Conservation (phyloP, 2,329 filamentous ascomycete species). For the Diaporthe velutina region DNA sequence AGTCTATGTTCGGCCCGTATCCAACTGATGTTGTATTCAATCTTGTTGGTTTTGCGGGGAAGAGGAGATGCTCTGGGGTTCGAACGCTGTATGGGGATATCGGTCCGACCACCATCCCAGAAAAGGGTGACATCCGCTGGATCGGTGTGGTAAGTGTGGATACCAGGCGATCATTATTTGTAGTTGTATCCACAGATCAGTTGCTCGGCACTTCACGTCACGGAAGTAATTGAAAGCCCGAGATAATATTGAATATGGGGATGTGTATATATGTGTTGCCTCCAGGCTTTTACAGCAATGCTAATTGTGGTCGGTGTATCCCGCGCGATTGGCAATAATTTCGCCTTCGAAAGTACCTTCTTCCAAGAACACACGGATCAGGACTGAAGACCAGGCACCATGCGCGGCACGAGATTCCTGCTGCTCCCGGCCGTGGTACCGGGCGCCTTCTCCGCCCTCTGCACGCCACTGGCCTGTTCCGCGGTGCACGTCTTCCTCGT, state of each 20-base stretch:
- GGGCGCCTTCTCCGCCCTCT: slow-evolving; percentile 14
- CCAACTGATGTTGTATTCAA: background rate
- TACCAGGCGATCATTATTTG: slow-evolving; percentile 21
- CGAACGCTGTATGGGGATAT: background rate
- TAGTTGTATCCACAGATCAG: background rate
- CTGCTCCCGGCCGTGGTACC: slow-evolving; percentile 4
- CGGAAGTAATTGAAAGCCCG: slow-evolving; percentile 17
- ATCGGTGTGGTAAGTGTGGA: slow-evolving; percentile 11
- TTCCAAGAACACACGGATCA: background rate
- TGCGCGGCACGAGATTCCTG: background rate
- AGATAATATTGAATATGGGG: background rate
- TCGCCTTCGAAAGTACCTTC: background rate
- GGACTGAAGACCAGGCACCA: background rate
- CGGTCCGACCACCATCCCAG: slow-evolving; percentile 10
- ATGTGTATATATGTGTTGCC: background rate
- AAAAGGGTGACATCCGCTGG: slow-evolving; percentile 14
- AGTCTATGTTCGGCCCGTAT: slow-evolving; percentile 7
- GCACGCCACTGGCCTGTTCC: slow-evolving; percentile 9
- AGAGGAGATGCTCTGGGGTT: slow-evolving; percentile 14
- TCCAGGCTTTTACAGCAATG: background rate
- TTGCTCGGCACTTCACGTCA: slow-evolving; percentile 11
- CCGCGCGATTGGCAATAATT: background rate
- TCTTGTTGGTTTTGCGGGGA: slow-evolving; percentile 14
- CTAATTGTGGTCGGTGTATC: background rate
- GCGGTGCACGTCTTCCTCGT: slow-evolving; percentile 35